Conservation (phyloP, 2,329 filamentous ascomycete genomes). For the Neodidymelliopsis sp. region DNA sequence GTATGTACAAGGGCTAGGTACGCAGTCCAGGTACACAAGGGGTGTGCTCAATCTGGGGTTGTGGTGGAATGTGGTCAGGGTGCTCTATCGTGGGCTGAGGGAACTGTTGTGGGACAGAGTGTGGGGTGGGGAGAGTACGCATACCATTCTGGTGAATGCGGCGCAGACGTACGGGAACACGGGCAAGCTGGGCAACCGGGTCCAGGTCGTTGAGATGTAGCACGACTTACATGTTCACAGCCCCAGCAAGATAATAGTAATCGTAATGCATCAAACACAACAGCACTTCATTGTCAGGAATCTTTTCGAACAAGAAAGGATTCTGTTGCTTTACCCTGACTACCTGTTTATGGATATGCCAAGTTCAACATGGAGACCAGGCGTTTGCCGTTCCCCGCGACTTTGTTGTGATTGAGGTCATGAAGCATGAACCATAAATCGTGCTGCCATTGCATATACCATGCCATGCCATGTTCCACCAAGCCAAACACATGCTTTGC, state of each 20-base stretch:
- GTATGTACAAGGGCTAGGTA: constrained; percentile 70
- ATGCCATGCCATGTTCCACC: constrained; percentile 44
- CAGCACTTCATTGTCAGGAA: constrained; percentile 43
- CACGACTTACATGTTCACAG: constrained; percentile 37
- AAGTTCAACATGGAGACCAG: constrained; percentile 52
- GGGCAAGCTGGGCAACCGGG: constrained; percentile 56
- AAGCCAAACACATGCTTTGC: constrained; percentile 50
- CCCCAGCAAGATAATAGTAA: constrained; percentile 22
- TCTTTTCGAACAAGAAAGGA: constrained; percentile 47
- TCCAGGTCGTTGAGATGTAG: constrained; percentile 52
- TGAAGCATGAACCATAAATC: constrained; percentile 42
- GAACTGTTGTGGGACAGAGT: constrained; percentile 67
- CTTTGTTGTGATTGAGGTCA: constrained; percentile 47
- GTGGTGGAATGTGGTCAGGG: constrained; percentile 61
- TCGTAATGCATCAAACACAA: constrained; percentile 41
- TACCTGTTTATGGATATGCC: constrained; percentile 39
- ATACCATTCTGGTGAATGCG: constrained; percentile 68
- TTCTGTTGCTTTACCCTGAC: constrained; percentile 50
- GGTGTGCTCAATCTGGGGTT: constrained; percentile 49
- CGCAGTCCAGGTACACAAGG: constrained; percentile 47
- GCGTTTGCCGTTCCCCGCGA: constrained; percentile 50
- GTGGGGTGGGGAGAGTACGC: constrained; percentile 62
- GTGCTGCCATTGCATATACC: constrained; percentile 33
- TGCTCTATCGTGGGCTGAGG: constrained; percentile 61
- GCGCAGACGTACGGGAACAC: constrained; percentile 60